Conservation (phyloP, 2,329 filamentous ascomycete genomes). For the Leptographium radiaticola region DNA sequence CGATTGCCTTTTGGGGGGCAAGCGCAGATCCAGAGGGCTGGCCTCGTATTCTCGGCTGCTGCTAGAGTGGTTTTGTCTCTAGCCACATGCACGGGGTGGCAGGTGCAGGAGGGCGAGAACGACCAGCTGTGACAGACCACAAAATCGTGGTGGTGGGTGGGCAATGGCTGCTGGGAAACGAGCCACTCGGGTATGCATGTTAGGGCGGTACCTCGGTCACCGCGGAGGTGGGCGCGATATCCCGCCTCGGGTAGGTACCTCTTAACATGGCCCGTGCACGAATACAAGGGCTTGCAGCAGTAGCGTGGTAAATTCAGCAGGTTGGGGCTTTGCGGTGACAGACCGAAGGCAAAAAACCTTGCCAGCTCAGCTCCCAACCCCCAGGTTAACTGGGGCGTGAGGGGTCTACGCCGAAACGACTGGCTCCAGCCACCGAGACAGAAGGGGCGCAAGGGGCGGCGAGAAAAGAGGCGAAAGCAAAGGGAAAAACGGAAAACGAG, state of each 20-base stretch:
- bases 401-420: background rate
- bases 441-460: background rate
- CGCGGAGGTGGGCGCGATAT: background rate
- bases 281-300: background rate
- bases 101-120: background rate
- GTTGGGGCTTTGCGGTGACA: background rate
- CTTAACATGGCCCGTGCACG: background rate
- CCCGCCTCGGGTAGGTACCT: background rate
- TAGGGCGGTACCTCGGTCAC: background rate
- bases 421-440: background rate
- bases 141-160: background rate
- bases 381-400: background rate
- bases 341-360: background rate
- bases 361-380: background rate
- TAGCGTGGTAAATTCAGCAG: constrained; percentile 1
- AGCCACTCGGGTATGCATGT: background rate
- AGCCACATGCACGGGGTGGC: background rate
- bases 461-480: background rate
- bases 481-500: background rate
- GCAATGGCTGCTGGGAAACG: background rate
- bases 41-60: background rate
- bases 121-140: background rate
- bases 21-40: background rate
- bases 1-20: background rate
- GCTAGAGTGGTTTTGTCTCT: background rate